Evolutionary conservation across 2,329 filamentous ascomycete species (phyloP).

Genomic region (Paraconiothyrium sp.): DNA sequence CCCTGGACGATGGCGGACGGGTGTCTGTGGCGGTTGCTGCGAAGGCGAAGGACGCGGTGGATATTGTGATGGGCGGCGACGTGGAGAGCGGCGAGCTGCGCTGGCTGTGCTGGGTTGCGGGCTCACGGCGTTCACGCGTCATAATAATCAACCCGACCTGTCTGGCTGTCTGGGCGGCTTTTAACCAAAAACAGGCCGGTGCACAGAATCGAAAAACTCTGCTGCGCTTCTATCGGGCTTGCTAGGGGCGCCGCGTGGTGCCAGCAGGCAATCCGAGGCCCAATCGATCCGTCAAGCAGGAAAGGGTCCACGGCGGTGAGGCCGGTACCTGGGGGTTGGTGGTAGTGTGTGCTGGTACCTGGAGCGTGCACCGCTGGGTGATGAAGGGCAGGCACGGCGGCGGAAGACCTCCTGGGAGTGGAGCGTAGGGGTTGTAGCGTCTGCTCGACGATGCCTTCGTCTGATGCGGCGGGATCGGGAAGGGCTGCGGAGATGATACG

Average conservation of each 20-base stretch:
- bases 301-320: slow-evolving; percentile 7
- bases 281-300: slow-evolving; percentile 32
- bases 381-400: neutral
- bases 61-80: slow-evolving; percentile 14
- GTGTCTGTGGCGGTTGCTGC: slow-evolving; percentile 7
- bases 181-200: slow-evolving; percentile 43
- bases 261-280: slow-evolving; percentile 26
- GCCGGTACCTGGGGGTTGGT: neutral
- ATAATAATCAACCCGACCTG: slow-evolving; percentile 45
- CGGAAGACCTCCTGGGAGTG: neutral
- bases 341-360: neutral
- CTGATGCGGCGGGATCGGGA: slow-evolving; percentile 5
- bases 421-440: neutral
- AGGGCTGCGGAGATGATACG: slow-evolving; percentile 10
- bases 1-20: slow-evolving; percentile 6
- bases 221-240: slow-evolving; percentile 43
- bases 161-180: slow-evolving; percentile 41
- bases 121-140: slow-evolving; percentile 37
- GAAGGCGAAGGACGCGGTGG: slow-evolving; percentile 14
- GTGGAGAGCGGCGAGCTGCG: slow-evolving; percentile 28
- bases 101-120: slow-evolving; percentile 14
- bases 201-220: slow-evolving; percentile 47
- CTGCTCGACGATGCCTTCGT: neutral
- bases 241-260: slow-evolving; percentile 27
- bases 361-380: neutral